Conservation (phyloP, 345 rosid species). For the Syzygium oleosum region DNA sequence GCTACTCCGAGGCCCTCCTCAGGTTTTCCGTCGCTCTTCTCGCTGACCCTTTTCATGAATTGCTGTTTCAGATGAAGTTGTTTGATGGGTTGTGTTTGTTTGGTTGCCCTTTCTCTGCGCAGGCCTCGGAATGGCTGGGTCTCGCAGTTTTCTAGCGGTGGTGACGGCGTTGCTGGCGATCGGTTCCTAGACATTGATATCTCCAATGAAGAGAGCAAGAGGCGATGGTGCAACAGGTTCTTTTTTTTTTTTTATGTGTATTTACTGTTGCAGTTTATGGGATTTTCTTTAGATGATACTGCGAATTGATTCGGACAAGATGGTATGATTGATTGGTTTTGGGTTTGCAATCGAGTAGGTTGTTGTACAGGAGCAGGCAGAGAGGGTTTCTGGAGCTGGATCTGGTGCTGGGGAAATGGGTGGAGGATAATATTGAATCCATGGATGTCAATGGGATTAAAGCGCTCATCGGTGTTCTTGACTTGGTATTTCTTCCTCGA, state of each 20-base stretch:
- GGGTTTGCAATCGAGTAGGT: conserved; percentile 15
- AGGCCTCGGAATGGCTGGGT: conserved; percentile 40
- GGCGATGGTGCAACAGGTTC: conserved; percentile 72
- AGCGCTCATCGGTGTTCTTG: conserved; percentile 74
- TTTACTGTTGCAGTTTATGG: neutral
- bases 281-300: neutral
- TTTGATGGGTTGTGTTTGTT: neutral
- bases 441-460: conserved; percentile 66
- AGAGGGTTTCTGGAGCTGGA: conserved; percentile 93
- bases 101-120: neutral
- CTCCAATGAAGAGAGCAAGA: conserved; percentile 62
- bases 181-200: conserved; percentile 43
- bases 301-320: neutral
- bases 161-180: neutral
- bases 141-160: conserved; percentile 25
- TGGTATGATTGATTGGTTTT: neutral
- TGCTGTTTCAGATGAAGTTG: neutral
- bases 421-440: conserved; percentile 60
- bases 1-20: neutral
- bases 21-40: conserved; percentile 8
- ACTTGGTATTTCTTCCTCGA: conserved; percentile 40
- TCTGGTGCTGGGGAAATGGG: conserved; percentile 91
- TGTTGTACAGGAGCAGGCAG: conserved; percentile 92
- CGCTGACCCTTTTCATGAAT: neutral
- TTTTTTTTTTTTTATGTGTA: neutral